Evolutionary conservation across 176 grass and related monocot genomes (phyloP), one percentile per base, ranked within the genome.

Genomic region (Saccharum spontaneum): DNA sequence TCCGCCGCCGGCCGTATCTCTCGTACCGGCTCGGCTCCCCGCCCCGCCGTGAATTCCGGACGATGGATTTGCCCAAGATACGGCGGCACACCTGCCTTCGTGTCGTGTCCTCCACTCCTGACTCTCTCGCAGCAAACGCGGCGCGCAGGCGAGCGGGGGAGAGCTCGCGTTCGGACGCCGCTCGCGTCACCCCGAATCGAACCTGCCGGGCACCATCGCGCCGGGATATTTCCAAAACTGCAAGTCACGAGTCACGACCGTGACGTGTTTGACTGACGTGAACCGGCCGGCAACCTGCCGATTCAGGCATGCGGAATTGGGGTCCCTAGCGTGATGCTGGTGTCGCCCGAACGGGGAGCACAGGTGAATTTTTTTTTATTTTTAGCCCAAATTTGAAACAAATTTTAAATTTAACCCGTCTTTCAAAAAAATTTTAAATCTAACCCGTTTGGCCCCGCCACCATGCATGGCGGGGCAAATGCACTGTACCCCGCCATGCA

Each of bases 111-210:
- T 59, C 20, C 54, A 55, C 52, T 57, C 55, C 2, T 4, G 59
- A 12, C 9, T 24, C 10, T 10, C n/a, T 26, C n/a, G 59, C n/a
- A 12, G 59, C 59, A 24, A 43, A 62, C 66, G 75, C 54, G 86
- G 74, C 74, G 26, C 43, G 54, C 1, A 26, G 80, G 52, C 39
- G 73, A 26, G 12, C 46, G 7, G 28, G 12, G 9, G 26, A 5
- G 16, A 30, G 67, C 40, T 43, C 7, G 44, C 85, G 4, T 20
- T 22, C 73, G 55, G 67, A 24, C 30, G 24, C 6, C 44, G 26
- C 75, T 38, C 14, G 69, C 82, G 76, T 69, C 87, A 67, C 34
- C 68, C 45, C 59, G 68, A 15, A 84, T 79, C 87, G 0, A 13
- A 67, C 62, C 76, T 76, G 40, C 87, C 82, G 5, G 26, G 81